Conservation (phyloP, 1,139 yeast species). For the Lodderomyces orthopsilosis region DNA sequence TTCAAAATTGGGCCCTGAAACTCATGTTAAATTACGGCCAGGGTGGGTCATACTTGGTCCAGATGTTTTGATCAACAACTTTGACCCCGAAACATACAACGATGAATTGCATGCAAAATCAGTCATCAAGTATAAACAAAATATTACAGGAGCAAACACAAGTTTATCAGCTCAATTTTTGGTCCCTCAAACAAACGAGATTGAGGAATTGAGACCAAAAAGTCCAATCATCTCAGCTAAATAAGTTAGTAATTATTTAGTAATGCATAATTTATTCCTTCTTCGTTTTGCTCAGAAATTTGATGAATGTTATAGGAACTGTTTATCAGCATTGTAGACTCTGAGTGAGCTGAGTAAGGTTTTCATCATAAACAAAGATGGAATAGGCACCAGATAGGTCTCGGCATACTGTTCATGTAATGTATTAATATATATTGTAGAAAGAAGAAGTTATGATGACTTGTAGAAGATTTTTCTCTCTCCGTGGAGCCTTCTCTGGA, state of each 20-base stretch:
- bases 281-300: constrained; percentile 12
- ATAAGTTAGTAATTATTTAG: constrained; percentile 1
- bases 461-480: neutral
- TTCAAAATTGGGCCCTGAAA: constrained; percentile 55
- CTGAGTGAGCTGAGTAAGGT: constrained; percentile 57
- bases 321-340: constrained; percentile 51
- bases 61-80: constrained; percentile 72
- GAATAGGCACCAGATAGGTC: neutral
- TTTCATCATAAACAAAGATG: constrained; percentile 36
- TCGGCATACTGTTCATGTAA: neutral
- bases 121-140: constrained; percentile 26
- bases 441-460: neutral
- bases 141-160: constrained; percentile 4
- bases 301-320: constrained; percentile 50
- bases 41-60: constrained; percentile 95
- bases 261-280: constrained; percentile 11
- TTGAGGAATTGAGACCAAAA: constrained; percentile 79
- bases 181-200: constrained; percentile 68
- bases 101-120: constrained; percentile 35
- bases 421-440: neutral
- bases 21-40: constrained; percentile 68
- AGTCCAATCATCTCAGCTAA: constrained; percentile 45
- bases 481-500: no score
- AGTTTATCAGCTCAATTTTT: constrained; percentile 29
- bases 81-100: constrained; percentile 38